These are phyloP conservation scores for Thraustochytrium striatum DNA, from an alignment of 352 stramenopile genomes.

Conservation along the genomic window DNA sequence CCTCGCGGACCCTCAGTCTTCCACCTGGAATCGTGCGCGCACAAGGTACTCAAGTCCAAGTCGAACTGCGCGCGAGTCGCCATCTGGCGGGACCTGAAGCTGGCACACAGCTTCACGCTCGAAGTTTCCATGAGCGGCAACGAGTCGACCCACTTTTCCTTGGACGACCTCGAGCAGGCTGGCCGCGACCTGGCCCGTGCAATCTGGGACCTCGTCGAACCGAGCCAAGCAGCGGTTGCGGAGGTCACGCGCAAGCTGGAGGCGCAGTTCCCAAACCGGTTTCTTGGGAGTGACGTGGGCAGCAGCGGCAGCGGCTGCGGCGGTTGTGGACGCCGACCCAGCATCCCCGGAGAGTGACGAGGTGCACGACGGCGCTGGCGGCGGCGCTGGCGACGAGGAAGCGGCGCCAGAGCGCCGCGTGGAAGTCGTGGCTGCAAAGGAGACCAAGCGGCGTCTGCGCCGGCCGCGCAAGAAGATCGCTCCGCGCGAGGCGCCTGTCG, in stretches of 20 bases:
- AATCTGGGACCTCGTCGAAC: constrained; percentile 36
- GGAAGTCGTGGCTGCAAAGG: neutral
- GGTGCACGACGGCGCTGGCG: neutral
- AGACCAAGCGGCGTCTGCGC: neutral
- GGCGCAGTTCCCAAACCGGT: constrained; percentile 21
- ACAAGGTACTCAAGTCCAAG: constrained; percentile 80
- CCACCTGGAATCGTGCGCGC: constrained; percentile 76
- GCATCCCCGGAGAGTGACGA: neutral
- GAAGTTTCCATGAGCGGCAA: constrained; percentile 70
- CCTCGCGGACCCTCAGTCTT: constrained; percentile 52
- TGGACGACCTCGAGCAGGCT: constrained; percentile 25
- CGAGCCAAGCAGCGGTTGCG: neutral
- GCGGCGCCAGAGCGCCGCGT: neutral
- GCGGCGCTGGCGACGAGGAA: neutral
- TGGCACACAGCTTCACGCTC: constrained; percentile 78
- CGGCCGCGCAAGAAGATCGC: too few relatives aligned
- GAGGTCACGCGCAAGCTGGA: neutral
- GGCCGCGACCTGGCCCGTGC: constrained; percentile 25
- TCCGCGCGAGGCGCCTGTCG: too few relatives aligned
- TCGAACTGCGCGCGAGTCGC: constrained; percentile 79
- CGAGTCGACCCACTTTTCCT: constrained; percentile 2
- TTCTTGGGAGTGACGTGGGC: constrained; percentile 1
- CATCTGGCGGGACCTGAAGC: constrained; percentile 73
- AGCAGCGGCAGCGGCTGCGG: neutral
- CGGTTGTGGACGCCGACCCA: neutral